These are phyloP conservation scores for Mucor sp. DNA, from an alignment of 371 early-diverging fungal species.

Conservation along the genomic window DNA sequence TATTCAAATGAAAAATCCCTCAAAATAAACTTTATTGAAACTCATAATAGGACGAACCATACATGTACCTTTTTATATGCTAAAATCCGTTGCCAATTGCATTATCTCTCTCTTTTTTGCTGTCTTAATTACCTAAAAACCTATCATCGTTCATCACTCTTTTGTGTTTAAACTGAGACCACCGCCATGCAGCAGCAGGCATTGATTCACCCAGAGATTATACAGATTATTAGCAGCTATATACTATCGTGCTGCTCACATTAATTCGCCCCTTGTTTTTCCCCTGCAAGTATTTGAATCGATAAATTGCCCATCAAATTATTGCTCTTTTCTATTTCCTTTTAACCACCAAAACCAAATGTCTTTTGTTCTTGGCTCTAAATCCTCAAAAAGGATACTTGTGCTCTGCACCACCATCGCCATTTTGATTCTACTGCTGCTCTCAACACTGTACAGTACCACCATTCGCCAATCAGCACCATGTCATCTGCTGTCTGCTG, in stretches of 20 bases:
- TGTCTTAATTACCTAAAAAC: not conserved
- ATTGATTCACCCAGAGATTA: not conserved
- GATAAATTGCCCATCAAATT: not conserved
- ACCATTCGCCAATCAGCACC: not conserved
- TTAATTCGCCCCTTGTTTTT: not conserved
- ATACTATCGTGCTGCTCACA: too few relatives aligned
- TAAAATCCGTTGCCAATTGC: not conserved
- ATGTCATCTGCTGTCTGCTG: not conserved
- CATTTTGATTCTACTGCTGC: constrained; percentile 3
- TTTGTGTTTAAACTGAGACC: not conserved
- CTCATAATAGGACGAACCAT: not conserved
- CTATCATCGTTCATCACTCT: not conserved
- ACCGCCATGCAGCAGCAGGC: not conserved
- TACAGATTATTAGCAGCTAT: too few relatives aligned
- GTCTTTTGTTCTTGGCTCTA: not conserved
- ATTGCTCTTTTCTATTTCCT: not conserved
- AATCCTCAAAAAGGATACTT: constrained; percentile 8
- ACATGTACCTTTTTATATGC: too few relatives aligned
- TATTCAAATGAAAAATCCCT: not conserved
- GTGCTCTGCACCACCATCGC: not conserved
- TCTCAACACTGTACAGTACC: not conserved
- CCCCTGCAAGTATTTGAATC: not conserved
- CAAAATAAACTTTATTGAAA: not conserved
- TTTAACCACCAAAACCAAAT: not conserved
- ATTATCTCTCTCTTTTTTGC: too few relatives aligned